Base-by-base conservation (phyloP, 1,139 yeast genomes). In the Blastobotrys capitulatus region DNA sequence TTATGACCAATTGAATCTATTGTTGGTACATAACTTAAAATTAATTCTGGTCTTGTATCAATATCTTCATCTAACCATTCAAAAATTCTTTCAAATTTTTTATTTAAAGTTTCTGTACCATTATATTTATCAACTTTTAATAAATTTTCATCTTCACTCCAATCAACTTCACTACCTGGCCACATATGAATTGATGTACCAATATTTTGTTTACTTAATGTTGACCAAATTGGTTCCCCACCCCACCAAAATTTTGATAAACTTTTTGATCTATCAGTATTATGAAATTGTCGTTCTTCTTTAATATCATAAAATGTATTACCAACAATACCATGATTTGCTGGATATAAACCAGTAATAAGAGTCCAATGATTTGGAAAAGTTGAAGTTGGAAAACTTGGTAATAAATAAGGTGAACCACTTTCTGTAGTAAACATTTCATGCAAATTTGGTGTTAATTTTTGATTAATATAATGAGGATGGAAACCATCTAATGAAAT, bases 281-380 rank as follows among this genome's bases (percentile, higher is more conserved):
- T 83, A 45, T 79, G 71, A 63, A 88, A 88, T 60, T 79, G 80
- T 53, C 74, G 76, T 2, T 75, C 63, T 22, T 77, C 60, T 1
- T 53, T 60, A 0, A 88, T 80, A 60, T 87, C 96, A 63, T 66
- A 86, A 62, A 89, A 89, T 0, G 83, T 79, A 66, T 89, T 88
- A 1, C 95, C 90, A 1, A 90, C 86, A 35, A 89, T 83, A 1
- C 97, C 96, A 64, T 90, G 96, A 50, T 83, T 80, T 1, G 82
- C 76, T 1, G 97, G 97, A 52, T 82, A 79, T 45, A 86, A 68
- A 0, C 97, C 97, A 0, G 97, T 90, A 0, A 86, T 82, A 57
- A 90, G 64, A 0, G 96, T 82, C 94, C 96, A 90, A 64, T 88
- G 96, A 63, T 90, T 89, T 0, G 96, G 95, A 60, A 87, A 86